Base-by-base conservation (phyloP, 2,329 filamentous ascomycete species). In the Delphinella strobiligena region DNA sequence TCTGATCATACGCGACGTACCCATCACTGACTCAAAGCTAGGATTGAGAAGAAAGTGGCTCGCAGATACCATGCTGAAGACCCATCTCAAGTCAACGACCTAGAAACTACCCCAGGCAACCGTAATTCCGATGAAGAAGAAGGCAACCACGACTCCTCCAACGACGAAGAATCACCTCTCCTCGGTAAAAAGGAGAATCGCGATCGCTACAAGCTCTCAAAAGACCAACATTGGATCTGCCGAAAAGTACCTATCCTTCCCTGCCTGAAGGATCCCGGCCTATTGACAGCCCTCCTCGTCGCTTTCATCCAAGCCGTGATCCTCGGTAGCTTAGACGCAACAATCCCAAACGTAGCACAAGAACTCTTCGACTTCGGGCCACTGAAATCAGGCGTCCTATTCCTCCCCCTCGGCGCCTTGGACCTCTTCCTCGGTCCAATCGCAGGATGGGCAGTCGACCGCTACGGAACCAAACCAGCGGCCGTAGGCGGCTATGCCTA, bases 11-110 rank as follows among this genome's bases (percentile, higher is more conserved):
- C n/a, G n/a, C n/a, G n/a, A n/a, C n/a, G n/a, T n/a, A n/a, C n/a
- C n/a, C n/a, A n/a, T n/a, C n/a, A n/a, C n/a, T n/a, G n/a, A n/a
- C n/a, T n/a, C n/a, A n/a, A n/a, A n/a, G n/a, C n/a, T n/a, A n/a
- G n/a, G n/a, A 66, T 81, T n/a, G 77, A 81, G 55, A 78, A 76
- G 55, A 75, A 73, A 51, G 63, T 67, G 1, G 74, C 74, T 1
- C 54, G 54, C 7, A 61, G 60, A 44, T 74, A 71, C 38, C 52
- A 59, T 33, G 44, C 46, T 1, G 38, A 49, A 11, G 54, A 58
- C 30, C 45, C 50, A 7, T 16, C 44, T 37, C 18, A 49, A 41
- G 46, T 7, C 7, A 41, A 37, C 22, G 38, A 48, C 11, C 39
- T 43, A 2, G 32, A 48, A 8, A 47, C 40, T 8, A 41, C 39